phyloP scores from a whole-genome alignment of 1,139 yeast genomes.

The Dujonia santamariae region DNA sequence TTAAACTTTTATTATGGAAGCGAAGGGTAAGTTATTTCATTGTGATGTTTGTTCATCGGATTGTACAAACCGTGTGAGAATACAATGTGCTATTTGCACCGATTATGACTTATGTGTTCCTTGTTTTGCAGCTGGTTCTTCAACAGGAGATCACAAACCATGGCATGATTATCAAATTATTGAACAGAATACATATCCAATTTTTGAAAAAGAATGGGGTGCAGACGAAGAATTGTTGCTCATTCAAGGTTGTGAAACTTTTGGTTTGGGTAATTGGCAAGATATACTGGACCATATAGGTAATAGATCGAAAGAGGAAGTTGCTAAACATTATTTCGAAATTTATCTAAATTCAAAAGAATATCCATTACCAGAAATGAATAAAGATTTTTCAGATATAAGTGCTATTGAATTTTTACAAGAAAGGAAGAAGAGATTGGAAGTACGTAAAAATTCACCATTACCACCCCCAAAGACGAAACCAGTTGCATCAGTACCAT shows the following conservation, averaged over 20 bases:
- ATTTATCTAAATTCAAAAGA: slow-evolving; percentile 65
- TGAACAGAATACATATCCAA: slow-evolving; percentile 94
- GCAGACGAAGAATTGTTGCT: slow-evolving; percentile 93
- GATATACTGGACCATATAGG: slow-evolving; percentile 96
- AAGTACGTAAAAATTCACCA: slow-evolving; percentile 63
- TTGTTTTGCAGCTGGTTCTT: slow-evolving; percentile 83
- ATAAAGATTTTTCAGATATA: slow-evolving; percentile 59
- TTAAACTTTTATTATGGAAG: slow-evolving; percentile 17
- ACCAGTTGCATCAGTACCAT: slow-evolving; percentile 88
- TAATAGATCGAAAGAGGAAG: slow-evolving; percentile 88
- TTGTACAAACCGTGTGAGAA: slow-evolving; percentile 86
- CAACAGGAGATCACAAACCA: slow-evolving; percentile 86
- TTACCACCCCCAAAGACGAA: slow-evolving; percentile 78
- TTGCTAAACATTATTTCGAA: slow-evolving; percentile 72
- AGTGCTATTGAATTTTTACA: slow-evolving; percentile 69
- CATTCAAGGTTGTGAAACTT: slow-evolving; percentile 87
- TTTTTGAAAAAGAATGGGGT: slow-evolving; percentile 91
- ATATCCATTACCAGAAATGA: slow-evolving; percentile 83
- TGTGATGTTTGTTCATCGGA: slow-evolving; percentile 96
- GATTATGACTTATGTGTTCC: slow-evolving; percentile 97
- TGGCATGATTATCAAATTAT: slow-evolving; percentile 90
- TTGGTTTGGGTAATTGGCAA: slow-evolving; percentile 96
- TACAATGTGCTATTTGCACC: slow-evolving; percentile 86
- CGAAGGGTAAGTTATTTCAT: slow-evolving; percentile 59
- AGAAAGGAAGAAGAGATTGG: slow-evolving; percentile 68